Percentiles rank a stretch among this genome's conserved stretches.
These are phyloP conservation scores for Ceratobasidium sp. DNA, from an alignment of 1,284 basidiomycete genomes.

Conservation along the genomic window DNA sequence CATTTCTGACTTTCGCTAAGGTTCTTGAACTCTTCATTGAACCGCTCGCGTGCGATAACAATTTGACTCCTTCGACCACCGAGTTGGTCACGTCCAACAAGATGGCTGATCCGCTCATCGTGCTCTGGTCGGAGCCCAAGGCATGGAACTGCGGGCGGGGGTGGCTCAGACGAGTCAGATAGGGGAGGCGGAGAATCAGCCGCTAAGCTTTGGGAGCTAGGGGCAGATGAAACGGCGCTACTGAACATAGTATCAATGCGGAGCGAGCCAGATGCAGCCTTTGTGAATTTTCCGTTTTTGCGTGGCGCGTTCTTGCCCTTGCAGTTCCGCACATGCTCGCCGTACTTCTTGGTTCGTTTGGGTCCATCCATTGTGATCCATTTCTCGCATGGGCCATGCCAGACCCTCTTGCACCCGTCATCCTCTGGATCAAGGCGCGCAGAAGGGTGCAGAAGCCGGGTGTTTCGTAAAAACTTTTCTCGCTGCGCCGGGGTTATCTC, in stretches of 20 bases:
- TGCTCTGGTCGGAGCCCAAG: conserved; percentile 4
- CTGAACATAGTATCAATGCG: background rate
- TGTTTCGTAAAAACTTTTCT: background rate
- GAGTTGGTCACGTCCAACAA: background rate
- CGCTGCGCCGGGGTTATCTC: background rate
- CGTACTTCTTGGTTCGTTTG: background rate
- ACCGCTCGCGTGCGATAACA: background rate
- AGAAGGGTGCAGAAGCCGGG: background rate
- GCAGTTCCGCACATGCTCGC: background rate
- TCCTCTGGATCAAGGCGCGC: conserved; percentile 1
- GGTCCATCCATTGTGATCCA: background rate
- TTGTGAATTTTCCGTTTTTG: conserved; percentile 21
- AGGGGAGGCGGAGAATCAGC: background rate
- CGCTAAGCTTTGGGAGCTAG: background rate
- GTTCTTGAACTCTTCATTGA: background rate
- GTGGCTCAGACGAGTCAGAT: background rate
- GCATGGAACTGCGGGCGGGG: background rate
- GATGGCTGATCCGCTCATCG: background rate
- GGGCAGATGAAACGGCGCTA: too few relatives aligned
- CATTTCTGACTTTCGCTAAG: background rate
- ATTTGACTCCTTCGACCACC: conserved; percentile 1
- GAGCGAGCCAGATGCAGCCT: background rate
- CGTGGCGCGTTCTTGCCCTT: background rate
- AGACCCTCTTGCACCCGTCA: background rate
- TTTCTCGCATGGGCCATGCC: background rate